A percentile compares a stretch with the other conserved stretches of the same genome.
Evolutionary conservation across 1,139 yeast genomes (phyloP).

Genomic region (Debaryomycetaceae sp.): DNA sequence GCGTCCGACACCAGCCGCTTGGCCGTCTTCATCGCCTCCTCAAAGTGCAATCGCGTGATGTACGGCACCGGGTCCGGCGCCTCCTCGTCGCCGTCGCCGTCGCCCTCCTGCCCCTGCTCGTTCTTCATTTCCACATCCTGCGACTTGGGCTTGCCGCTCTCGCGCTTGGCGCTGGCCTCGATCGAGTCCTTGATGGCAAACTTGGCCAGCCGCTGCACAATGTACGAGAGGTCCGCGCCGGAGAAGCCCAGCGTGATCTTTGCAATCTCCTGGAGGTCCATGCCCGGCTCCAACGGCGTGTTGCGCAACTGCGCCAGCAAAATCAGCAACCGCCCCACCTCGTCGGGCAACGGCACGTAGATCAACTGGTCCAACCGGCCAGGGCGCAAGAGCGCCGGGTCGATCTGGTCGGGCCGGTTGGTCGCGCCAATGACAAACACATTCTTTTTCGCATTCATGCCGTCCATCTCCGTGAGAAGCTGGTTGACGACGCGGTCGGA

Average conservation of each 20-base stretch:
- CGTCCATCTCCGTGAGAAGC: conserved; percentile 91
- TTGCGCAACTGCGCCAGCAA: conserved; percentile 94
- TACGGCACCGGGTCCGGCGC: conserved; percentile 90
- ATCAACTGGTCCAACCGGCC: conserved; percentile 98
- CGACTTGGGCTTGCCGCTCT: conserved; percentile 24
- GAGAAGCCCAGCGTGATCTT: conserved; percentile 96
- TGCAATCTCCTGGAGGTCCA: conserved; percentile 96
- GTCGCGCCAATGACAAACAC: conserved; percentile 99
- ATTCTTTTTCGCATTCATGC: conserved; percentile 96
- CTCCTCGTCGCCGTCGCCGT: conserved; percentile 41
- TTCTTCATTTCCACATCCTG: conserved; percentile 56
- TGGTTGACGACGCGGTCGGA: conserved; percentile 99
- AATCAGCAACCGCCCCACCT: conserved; percentile 95
- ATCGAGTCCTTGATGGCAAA: conserved; percentile 97
- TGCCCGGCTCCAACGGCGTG: conserved; percentile 94
- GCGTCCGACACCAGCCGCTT: conserved; percentile 95
- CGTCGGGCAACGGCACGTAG: conserved; percentile 89
- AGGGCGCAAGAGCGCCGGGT: conserved; percentile 95
- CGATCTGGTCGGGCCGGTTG: conserved; percentile 93
- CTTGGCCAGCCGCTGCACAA: conserved; percentile 97
- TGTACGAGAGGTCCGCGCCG: conserved; percentile 94
- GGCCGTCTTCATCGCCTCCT: conserved; percentile 99
- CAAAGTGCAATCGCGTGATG: conserved; percentile 86
- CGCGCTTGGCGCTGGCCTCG: conserved; percentile 57
- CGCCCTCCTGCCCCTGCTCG: conserved; percentile 22